These are phyloP conservation scores for Colletotrichum sp. DNA, from an alignment of 2,329 filamentous ascomycete species.

Conservation along the genomic window DNA sequence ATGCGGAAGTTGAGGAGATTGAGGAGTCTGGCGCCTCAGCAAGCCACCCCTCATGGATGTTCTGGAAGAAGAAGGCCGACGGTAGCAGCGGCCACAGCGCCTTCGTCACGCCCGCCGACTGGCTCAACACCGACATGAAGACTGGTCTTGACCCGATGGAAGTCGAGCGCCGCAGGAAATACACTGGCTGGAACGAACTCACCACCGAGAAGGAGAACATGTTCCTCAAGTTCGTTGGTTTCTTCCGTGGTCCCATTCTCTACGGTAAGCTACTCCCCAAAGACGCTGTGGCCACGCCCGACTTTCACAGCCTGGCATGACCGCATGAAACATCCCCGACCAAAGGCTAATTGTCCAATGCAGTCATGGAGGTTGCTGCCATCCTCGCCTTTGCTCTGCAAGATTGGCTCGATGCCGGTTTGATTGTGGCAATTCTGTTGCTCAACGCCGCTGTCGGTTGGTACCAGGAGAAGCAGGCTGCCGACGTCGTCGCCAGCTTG, in stretches of 20 bases:
- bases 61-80: constrained; percentile 32
- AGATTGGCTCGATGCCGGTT: constrained; percentile 76
- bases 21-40: constrained; percentile 28
- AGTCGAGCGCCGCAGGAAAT: constrained; percentile 69
- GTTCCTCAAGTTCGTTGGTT: constrained; percentile 75
- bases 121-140: constrained; percentile 71
- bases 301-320: constrained; percentile 2
- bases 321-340: constrained; percentile 5
- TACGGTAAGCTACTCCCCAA: constrained; percentile 62
- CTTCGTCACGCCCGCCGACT: constrained; percentile 65
- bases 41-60: constrained; percentile 39
- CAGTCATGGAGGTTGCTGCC: constrained; percentile 78
- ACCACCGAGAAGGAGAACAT: constrained; percentile 77
- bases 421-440: constrained; percentile 76
- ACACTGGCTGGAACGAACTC: constrained; percentile 74
- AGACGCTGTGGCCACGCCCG: neutral
- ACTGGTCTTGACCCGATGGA: constrained; percentile 64
- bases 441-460: constrained; percentile 80
- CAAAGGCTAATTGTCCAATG: constrained; percentile 15
- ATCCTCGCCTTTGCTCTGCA: constrained; percentile 75
- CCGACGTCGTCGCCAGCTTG: constrained; percentile 74
- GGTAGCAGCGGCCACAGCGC: constrained; percentile 30
- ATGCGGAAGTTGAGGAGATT: constrained; percentile 32
- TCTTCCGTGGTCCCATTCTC: constrained; percentile 78
- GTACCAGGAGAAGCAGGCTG: constrained; percentile 83